A percentile compares a stretch with the other conserved stretches of the same genome.
These are phyloP conservation scores for Macrocystidia cucumis DNA, from an alignment of 1,284 basidiomycete genomes.

Conservation along the genomic window DNA sequence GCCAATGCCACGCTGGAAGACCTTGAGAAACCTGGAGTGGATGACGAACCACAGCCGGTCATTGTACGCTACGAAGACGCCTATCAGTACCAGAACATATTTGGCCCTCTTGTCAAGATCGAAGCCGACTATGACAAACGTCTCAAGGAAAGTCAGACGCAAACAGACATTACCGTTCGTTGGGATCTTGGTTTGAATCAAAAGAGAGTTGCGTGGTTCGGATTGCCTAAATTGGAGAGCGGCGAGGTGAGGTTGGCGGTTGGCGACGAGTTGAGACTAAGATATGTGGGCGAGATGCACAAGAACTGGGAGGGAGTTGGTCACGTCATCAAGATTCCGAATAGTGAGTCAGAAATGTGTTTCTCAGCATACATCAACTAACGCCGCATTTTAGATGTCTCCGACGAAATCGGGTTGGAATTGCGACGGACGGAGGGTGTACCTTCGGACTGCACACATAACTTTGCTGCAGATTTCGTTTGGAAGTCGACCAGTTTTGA, in stretches of 20 bases:
- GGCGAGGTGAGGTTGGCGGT: slow-evolving; percentile 96
- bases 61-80: slow-evolving; percentile 93
- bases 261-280: slow-evolving; percentile 90
- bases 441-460: slow-evolving; percentile 90
- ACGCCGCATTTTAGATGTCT: slow-evolving; percentile 67
- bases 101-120: slow-evolving; percentile 97
- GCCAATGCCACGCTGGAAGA: slow-evolving; percentile 93
- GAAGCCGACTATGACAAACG: slow-evolving; percentile 99
- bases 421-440: slow-evolving; percentile 89
- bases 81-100: slow-evolving; percentile 99
- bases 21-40: slow-evolving; percentile 92
- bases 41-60: slow-evolving; percentile 93
- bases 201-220: slow-evolving; percentile 96
- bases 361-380: slow-evolving; percentile 2
- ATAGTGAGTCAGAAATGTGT: slow-evolving; percentile 55
- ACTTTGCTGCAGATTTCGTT: slow-evolving; percentile 95
- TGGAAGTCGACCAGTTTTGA: slow-evolving; percentile 99
- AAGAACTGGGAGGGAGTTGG: slow-evolving; percentile 97
- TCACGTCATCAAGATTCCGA: slow-evolving; percentile 99
- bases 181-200: slow-evolving; percentile 99
- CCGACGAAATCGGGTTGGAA: slow-evolving; percentile 96
- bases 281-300: slow-evolving; percentile 85
- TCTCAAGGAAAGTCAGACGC: slow-evolving; percentile 97
- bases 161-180: slow-evolving; percentile 91
- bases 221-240: slow-evolving; percentile 93